Conservation (phyloP, 202 grass and related monocot species). For the Musa balbisiana region DNA sequence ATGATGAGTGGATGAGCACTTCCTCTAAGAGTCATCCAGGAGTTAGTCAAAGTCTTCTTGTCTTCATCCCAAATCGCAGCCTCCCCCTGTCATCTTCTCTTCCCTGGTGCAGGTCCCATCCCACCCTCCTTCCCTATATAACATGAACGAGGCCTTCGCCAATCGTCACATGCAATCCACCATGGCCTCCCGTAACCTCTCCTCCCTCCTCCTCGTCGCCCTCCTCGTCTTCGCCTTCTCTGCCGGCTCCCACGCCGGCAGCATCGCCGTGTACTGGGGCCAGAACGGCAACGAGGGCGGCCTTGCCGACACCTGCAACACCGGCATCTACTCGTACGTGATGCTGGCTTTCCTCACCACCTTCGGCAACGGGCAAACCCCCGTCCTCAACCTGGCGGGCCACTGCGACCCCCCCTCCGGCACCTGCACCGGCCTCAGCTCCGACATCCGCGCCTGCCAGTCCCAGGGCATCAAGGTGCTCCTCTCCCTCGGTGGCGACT, state of each 20-base stretch:
- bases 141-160: background rate
- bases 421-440: slow-evolving; percentile 14
- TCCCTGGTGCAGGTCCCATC: no score
- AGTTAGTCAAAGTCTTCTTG: no score
- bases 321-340: slow-evolving; percentile 24
- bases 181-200: background rate
- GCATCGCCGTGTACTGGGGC: slow-evolving; percentile 32
- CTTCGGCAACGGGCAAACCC: slow-evolving; percentile 32
- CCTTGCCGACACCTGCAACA: slow-evolving; percentile 20
- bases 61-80: no score
- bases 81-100: no score
- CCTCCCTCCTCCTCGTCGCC: background rate
- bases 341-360: slow-evolving; percentile 27
- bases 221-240: slow-evolving; percentile 2
- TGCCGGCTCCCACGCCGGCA: background rate
- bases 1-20: no score
- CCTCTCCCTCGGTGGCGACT: slow-evolving; percentile 44
- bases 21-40: no score
- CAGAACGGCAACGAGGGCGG: slow-evolving; percentile 27
- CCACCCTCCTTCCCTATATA: background rate
- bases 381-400: slow-evolving; percentile 22
- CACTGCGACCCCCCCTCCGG: slow-evolving; percentile 22
- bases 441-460: slow-evolving; percentile 28
- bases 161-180: no score
- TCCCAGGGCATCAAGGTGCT: slow-evolving; percentile 33